Base-by-base conservation (phyloP, 805 yeast species). In the Suhomyces sp. region DNA sequence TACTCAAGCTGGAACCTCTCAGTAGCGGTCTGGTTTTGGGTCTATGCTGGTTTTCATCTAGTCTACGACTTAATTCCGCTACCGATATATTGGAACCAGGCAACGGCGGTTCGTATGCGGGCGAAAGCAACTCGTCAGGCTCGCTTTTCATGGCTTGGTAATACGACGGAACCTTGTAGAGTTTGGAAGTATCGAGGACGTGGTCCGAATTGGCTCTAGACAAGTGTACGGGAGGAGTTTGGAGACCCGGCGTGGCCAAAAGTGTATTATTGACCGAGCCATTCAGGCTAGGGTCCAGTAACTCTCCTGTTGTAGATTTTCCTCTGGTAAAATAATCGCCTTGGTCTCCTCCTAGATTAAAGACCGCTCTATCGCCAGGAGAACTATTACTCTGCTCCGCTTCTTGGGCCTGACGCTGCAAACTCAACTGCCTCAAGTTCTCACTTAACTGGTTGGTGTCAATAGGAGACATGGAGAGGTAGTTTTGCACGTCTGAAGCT, bases 131-230 rank as follows among this genome's bases (percentile, higher is more conserved):
- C 3, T 73, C 79, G 9, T 77, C 69, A 6, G 56, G 57, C 46
- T 78, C 84, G 2, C 81, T 68, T 60, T 80, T 81, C 67, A 91
- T 69, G 0, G 98, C 97, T 31, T 88, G 85, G 6, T 79, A 80
- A 68, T 93, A 93, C 0, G 96, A 84, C 0, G 98, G 98, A 6
- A 93, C 97, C 47, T 83, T 73, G 19, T 87, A 84, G 57, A 90
- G 42, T 5, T 40, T 50, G 31, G 13, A 22, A 2, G 38, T 5
- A 10, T 49, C 36, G 12, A 47, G 19, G 4, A 38, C 24, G 1
- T 38, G 47, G 35, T 71, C 78, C 1, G 90, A 85, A 49, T 78
- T 80, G 13, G 74, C 82, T 51, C 91, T 74, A 2, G 91, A 84
- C 47, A 85, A 65, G 61, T 85, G 84, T 9, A 70, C 61, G 0